Evolutionary conservation across 2,329 filamentous ascomycete genomes (phyloP), one percentile per base, ranked within the genome.

Genomic region (Phialemoniopsis sp.): DNA sequence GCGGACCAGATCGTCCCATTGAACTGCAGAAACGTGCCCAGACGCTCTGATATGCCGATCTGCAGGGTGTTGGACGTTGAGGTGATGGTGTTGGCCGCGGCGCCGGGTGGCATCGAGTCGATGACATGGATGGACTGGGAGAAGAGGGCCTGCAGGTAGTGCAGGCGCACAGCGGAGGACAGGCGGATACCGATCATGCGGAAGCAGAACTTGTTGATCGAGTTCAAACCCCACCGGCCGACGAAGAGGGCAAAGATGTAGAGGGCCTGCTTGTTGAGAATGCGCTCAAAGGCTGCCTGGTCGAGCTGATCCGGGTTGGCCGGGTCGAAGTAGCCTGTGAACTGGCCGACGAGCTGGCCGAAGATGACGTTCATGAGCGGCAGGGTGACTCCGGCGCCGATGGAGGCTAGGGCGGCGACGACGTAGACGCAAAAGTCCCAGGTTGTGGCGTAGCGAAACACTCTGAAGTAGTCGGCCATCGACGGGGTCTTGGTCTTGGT

Each of bases 191-290:
- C 78, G 43, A 80, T 77, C 57, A 82, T 72, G 16, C 79, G 75
- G 46, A 80, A 80, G 29, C 66, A 64, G 49, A 81, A 77, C 70
- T 63, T 63, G 51, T 52, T 54, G 46, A 58, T 47, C 39, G 87
- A 88, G 43, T 75, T 77, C 31, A 86, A 62, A 14, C 64, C 53
- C 47, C 86, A 81, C 35, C 82, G 78, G 13, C 66, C 83, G 31
- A 89, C 59, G 56, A 89, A 89, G 7, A 89, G 66, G 40, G 79
- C 78, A 39, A 89, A 74, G 51, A 89, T 80, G 57, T 82, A 87
- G 0, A 89, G 62, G 57, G 75, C 59, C 42, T 74, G 63, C 35
- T 49, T 60, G 47, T 77, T 67, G 26, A 77, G 49, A 10, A 48
- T 50, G 3, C 47, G 42, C 14, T 58, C 48, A 47, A 80, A 78